Evolutionary conservation across 2,329 filamentous ascomycete species (phyloP).

Genomic region (Cladosporium sphaerospermum): DNA sequence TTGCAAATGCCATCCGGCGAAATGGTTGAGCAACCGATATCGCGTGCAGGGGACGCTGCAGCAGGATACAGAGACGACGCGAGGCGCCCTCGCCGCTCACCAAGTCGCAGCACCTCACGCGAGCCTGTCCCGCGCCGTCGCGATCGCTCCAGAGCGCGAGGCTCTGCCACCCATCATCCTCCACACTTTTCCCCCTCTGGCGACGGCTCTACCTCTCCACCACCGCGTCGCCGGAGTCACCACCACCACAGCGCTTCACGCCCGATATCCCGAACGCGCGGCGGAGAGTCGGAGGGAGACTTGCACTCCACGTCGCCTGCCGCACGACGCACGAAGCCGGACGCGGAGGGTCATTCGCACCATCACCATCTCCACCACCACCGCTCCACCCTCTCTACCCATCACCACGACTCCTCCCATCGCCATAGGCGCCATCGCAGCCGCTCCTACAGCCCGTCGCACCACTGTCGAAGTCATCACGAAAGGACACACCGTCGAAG

Average conservation of each 20-base stretch:
- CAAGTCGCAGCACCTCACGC: conserved; percentile 8
- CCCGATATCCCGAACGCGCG: not conserved
- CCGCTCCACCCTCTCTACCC: conserved; percentile 2
- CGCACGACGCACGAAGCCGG: conserved; percentile 6
- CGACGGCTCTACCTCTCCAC: not conserved
- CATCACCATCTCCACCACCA: conserved; percentile 12
- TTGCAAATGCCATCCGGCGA: not conserved
- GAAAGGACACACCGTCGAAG: conserved; percentile 18
- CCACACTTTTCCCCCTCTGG: not conserved
- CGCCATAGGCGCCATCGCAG: conserved; percentile 18
- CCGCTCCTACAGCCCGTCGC: conserved; percentile 19
- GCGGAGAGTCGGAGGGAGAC: not conserved
- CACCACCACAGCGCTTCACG: not conserved
- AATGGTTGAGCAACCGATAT: not conserved
- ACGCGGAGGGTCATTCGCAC: conserved; percentile 9
- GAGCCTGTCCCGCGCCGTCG: not conserved
- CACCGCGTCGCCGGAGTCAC: not conserved
- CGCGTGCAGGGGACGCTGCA: not conserved
- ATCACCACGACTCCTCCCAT: conserved; percentile 11
- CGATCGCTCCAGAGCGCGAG: not conserved
- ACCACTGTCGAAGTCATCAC: conserved; percentile 14
- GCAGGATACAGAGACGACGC: not conserved
- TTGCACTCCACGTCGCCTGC: conserved; percentile 10
- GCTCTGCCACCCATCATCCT: not conserved
- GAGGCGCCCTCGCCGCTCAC: conserved; percentile 4